Base-by-base conservation (phyloP, 2,329 filamentous ascomycete species). In the Nothophoma quercina region DNA sequence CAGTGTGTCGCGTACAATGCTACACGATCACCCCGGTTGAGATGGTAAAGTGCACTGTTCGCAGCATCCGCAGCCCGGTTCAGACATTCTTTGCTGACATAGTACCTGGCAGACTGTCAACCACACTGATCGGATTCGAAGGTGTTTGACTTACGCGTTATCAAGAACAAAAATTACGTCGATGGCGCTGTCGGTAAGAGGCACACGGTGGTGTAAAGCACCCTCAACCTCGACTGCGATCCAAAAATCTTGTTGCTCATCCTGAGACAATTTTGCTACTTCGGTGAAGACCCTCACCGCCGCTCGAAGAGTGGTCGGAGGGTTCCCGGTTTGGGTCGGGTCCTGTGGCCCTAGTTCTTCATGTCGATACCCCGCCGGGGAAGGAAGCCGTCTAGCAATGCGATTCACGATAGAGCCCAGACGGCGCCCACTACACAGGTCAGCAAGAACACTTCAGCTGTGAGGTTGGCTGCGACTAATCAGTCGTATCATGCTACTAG, bases 101-200 rank as follows among this genome's bases (percentile, higher is more conserved):
- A 69, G 48, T 69, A 70, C 1, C 68, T 72, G 18, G 34, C 2
- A 13, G 6, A 26, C 25, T 16, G n/a, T 34, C 10, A 33, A 62
- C 28, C 60, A 51, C 32, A 21, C n/a, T 29, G 7, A 1, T 19
- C 15, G 19, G 13, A 29, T 35, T 13, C 5, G 19, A 5, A 12
- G 28, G 16, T 19, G 7, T 7, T 5, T 13, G 28, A 48, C 52
- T 56, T 58, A 75, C 72, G 70, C 69, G 42, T 75, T 76, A 51
- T 77, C 73, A 26, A 77, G 56, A 16, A 77, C 52, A 18, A 76
- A 62, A 5, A 74, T 55, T 4, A 75, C 51, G 56, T 75, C 72
- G 15, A 76, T 55, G 7, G 52, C 55, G 4, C 46, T 40, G 21
- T 67, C 49, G 7, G 42, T 35, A 29, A 65, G 56, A 21, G 47